Evolutionary conservation across 768 basidiomycete species (phyloP), one percentile per base, ranked within the genome.

Genomic region (Boletus coccyginus): DNA sequence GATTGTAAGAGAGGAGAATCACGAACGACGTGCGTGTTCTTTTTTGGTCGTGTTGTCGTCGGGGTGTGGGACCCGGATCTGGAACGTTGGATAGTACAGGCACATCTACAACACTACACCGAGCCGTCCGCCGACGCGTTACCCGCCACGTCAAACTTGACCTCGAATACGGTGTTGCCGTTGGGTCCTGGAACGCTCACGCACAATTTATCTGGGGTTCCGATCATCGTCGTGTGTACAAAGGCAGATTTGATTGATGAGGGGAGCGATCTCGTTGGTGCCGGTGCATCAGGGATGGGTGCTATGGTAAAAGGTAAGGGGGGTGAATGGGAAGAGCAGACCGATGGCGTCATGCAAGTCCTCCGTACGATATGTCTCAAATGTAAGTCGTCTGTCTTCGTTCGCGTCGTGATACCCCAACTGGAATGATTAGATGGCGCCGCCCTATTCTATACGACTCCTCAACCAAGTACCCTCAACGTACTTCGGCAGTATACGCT

Each of bases 271-370:
- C 78, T 86, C 53, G 84, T 81, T 17, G 85, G 85, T 7, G 63
- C 69, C 11, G 92, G 92, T 39, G 76, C 87, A 1, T 82, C 89
- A 0, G 90, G 90, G 0, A 92, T 93, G 86, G 90, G 91, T 24
- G 87, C 87, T 14, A 90, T 93, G 88, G 88, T 93, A 5, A 94
- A 92, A 72, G 91, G 91, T 4, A 94, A 93, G 69, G 92, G 92
- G 2, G 88, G 85, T 11, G 90, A 92, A 64, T 93, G 91, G 91
- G 97, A 99, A 71, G 97, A 99, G 71, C 79, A 88, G 64, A 95
- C 94, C 41, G 97, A 99, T 67, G 89, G 90, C 40, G 78, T 98
- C 6, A 96, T 97, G 87, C 96, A 98, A 66, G 85, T 92, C n/a
- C 78, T 99, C 49, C 82, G 97, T 39, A 91, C 93, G 0, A 84